phyloP scores from a whole-genome alignment of 2,329 filamentous ascomycete genomes.

The Camillea tinctor region DNA sequence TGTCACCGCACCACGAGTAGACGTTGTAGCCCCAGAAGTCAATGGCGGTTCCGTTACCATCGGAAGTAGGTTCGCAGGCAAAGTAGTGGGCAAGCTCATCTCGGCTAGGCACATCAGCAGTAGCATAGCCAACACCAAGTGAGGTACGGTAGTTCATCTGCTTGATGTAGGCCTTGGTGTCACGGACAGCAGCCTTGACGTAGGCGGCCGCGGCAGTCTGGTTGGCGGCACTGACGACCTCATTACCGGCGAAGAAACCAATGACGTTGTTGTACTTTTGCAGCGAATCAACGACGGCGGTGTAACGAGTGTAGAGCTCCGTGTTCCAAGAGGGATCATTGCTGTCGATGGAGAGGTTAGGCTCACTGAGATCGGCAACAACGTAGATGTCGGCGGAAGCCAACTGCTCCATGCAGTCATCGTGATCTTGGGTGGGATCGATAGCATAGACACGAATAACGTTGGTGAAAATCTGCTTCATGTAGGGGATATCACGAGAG shows the following conservation, averaged over 20 bases:
- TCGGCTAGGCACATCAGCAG: slow-evolving; percentile 84
- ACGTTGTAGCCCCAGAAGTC: slow-evolving; percentile 99
- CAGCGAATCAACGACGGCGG: slow-evolving; percentile 76
- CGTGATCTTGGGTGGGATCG: slow-evolving; percentile 75
- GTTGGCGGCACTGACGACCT: slow-evolving; percentile 85
- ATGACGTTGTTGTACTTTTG: slow-evolving; percentile 85
- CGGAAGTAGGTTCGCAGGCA: slow-evolving; percentile 71
- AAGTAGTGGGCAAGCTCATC: slow-evolving; percentile 86
- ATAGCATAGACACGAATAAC: slow-evolving; percentile 94
- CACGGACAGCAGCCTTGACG: slow-evolving; percentile 96
- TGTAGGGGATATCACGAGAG: slow-evolving; percentile 80
- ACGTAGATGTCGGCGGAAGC: slow-evolving; percentile 90
- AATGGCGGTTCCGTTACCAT: slow-evolving; percentile 53
- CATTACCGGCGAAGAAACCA: slow-evolving; percentile 98
- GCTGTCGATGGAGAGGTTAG: slow-evolving; percentile 80
- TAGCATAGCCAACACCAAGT: slow-evolving; percentile 92
- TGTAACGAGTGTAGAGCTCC: slow-evolving; percentile 77
- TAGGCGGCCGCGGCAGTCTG: slow-evolving; percentile 90
- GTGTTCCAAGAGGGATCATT: slow-evolving; percentile 76
- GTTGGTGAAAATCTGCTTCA: slow-evolving; percentile 81
- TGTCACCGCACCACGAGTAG: slow-evolving; percentile 97
- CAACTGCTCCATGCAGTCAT: slow-evolving; percentile 79
- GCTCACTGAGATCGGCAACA: slow-evolving; percentile 85
- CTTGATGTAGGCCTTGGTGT: slow-evolving; percentile 94
- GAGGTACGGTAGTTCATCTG: slow-evolving; percentile 65